Percentiles rank a stretch among this genome's conserved stretches.
These are phyloP conservation scores for Artemisia argyi DNA, from an alignment of 129 eudicot genomes.

Conservation along the genomic window DNA sequence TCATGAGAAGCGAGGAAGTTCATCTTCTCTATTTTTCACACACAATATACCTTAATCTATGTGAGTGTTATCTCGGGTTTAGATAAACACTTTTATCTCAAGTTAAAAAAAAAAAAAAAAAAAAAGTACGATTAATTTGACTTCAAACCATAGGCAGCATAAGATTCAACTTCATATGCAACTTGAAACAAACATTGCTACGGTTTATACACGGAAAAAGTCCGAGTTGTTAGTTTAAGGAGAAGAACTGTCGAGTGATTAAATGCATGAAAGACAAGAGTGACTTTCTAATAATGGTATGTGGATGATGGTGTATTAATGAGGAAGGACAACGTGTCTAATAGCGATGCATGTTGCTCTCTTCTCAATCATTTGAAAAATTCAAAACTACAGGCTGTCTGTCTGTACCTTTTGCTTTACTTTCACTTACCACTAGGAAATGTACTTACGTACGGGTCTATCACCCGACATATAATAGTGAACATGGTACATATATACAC, in stretches of 20 bases:
- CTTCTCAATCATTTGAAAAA: slow-evolving; percentile 7
- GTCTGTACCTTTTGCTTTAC: slow-evolving; percentile 32
- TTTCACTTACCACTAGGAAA: slow-evolving; percentile 18
- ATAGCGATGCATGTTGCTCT: neutral
- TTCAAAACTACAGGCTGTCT: slow-evolving; percentile 28
- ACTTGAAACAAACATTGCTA: too few species aligned
- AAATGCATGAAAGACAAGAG: slow-evolving; percentile 18
- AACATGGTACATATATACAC: too few species aligned
- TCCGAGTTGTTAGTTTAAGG: neutral
- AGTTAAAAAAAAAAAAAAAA: too few species aligned
- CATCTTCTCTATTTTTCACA: too few species aligned
- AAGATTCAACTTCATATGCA: too few species aligned
- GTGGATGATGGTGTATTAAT: slow-evolving; percentile 11
- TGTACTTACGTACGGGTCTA: slow-evolving; percentile 17
- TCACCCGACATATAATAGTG: neutral
- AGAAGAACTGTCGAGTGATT: neutral
- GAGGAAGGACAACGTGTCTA: slow-evolving; percentile 10
- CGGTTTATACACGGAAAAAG: neutral
- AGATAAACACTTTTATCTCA: too few species aligned
- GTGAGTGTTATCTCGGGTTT: too few species aligned
- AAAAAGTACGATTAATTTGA: too few species aligned
- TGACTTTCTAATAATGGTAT: slow-evolving; percentile 19
- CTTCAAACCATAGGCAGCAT: too few species aligned
- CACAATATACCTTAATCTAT: too few species aligned
- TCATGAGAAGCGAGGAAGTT: too few species aligned